Conservation (phyloP, 371 early-diverging fungal genomes). For the Zychaea mexicana region DNA sequence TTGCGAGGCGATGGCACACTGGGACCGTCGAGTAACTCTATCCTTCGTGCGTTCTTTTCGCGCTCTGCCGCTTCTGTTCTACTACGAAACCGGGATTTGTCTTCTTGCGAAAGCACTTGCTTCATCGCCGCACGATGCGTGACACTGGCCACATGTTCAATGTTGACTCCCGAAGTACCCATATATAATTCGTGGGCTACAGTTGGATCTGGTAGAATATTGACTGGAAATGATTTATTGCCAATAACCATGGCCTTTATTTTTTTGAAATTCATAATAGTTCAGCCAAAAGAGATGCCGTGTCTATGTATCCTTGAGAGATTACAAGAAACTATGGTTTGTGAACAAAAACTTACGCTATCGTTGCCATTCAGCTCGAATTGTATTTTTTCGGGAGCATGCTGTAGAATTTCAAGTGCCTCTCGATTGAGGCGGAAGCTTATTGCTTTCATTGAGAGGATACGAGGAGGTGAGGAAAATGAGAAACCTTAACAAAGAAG, state of each 20-base stretch:
- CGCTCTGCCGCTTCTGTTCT: slow-evolving; percentile 21
- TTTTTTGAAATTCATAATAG: not conserved
- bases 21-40: slow-evolving; percentile 18
- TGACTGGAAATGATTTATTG: slow-evolving; percentile 18
- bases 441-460: slow-evolving; percentile 18
- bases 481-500: not conserved
- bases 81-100: slow-evolving; percentile 18
- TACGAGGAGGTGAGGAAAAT: slow-evolving; percentile 3
- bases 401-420: slow-evolving; percentile 17
- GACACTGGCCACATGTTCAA: slow-evolving; percentile 17
- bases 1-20: slow-evolving; percentile 13
- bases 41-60: slow-evolving; percentile 26
- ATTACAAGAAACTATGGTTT: too few species aligned
- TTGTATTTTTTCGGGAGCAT: slow-evolving; percentile 11
- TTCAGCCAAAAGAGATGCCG: too few species aligned
- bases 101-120: slow-evolving; percentile 26
- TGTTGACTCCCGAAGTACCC: not conserved
- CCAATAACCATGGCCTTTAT: slow-evolving; percentile 21
- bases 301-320: too few species aligned
- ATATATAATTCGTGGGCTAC: slow-evolving; percentile 10
- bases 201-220: slow-evolving; percentile 9
- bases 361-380: slow-evolving; percentile 14
- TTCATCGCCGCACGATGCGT: slow-evolving; percentile 19
- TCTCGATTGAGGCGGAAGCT: slow-evolving; percentile 29
- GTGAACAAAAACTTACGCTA: slow-evolving; percentile 1